These are phyloP conservation scores for Clavispora asparagi DNA, from an alignment of 805 yeast species.

Conservation along the genomic window DNA sequence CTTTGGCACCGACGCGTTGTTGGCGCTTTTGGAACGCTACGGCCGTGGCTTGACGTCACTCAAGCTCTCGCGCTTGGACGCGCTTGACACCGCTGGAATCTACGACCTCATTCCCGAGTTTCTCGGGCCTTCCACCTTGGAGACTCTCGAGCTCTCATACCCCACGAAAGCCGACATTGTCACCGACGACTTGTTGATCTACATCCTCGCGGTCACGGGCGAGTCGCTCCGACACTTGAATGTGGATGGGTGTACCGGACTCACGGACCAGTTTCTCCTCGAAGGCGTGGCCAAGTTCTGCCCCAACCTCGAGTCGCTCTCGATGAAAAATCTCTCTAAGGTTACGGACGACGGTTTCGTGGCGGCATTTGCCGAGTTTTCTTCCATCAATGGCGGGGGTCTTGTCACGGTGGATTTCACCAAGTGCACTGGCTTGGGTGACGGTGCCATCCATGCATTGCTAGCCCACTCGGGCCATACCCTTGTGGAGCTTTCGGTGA, in stretches of 20 bases:
- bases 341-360: conserved; percentile 66
- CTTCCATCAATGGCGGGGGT: conserved; percentile 44
- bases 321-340: conserved; percentile 55
- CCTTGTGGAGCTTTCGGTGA: conserved; percentile 63
- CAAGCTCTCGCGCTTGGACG: conserved; percentile 66
- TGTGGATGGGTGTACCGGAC: conserved; percentile 66
- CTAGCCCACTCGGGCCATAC: conserved; percentile 61
- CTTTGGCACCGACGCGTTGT: conserved; percentile 61
- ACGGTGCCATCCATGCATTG: conserved; percentile 55
- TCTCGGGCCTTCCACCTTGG: conserved; percentile 40
- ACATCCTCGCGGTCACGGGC: conserved; percentile 59
- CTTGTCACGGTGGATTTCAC: conserved; percentile 55
- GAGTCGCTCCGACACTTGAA: conserved; percentile 50
- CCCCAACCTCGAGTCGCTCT: conserved; percentile 49
- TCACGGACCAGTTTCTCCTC: conserved; percentile 59
- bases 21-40: conserved; percentile 57
- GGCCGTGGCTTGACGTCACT: conserved; percentile 48
- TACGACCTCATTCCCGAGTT: conserved; percentile 65
- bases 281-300: conserved; percentile 61
- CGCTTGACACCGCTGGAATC: conserved; percentile 51
- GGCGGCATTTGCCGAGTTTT: conserved; percentile 54
- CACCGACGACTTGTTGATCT: conserved; percentile 61
- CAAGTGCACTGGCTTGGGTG: conserved; percentile 63
- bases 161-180: conserved; percentile 64
- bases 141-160: conserved; percentile 59